Evolutionary conservation across 441 rosid species (phyloP), one percentile per base, ranked within the genome.

Genomic region (Melianthus villosus): DNA sequence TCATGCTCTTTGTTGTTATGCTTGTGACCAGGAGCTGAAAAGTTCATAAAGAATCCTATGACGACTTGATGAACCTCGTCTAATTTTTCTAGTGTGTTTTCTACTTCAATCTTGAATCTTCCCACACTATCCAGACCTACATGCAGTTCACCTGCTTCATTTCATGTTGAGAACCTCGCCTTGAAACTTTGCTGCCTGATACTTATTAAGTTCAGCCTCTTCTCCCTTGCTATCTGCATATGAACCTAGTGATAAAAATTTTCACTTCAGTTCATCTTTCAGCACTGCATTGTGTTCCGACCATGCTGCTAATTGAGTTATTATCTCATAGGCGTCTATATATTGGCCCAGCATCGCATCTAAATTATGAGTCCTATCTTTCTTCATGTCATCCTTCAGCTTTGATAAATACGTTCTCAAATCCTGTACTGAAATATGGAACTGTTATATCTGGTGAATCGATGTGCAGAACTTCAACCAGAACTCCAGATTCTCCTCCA

Each of bases 391-490:
- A 1, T 50, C 51, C 30, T 53, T 53, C 38, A 71, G 45, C 38
- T 52, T 71, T 4, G 52, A 40, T 4, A 81, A 27, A 57, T 84
- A 94, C 12, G 62, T 62, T 45, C 63, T 73, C 39, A 89, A 51
- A 51, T 81, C 96, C 1, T 57, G 69, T 28, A 81, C 63, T 8
- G 79, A 63, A 16, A 63, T 71, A 41, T 79, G 78, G 53, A 66
- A 89, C 60, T 77, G 81, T 34, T 55, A 68, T 57, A 79, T 68
- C 63, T 78, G 92, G 56, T 81, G 84, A 34, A 79, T 61, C 0
- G 85, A 61, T 16, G 76, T 66, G 71, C 96, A 79, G 49, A 84
- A 84, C 48, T 94, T 79, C 71, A 89, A 51, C 97, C 94, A 89
- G 59, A 89, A 89, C 62, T 77, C 94, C 3, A 84, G 64, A 52